Evolutionary conservation across 225 moss, liverwort and hornwort species (phyloP).

Genomic region (Physcomitrellopsis africana): DNA sequence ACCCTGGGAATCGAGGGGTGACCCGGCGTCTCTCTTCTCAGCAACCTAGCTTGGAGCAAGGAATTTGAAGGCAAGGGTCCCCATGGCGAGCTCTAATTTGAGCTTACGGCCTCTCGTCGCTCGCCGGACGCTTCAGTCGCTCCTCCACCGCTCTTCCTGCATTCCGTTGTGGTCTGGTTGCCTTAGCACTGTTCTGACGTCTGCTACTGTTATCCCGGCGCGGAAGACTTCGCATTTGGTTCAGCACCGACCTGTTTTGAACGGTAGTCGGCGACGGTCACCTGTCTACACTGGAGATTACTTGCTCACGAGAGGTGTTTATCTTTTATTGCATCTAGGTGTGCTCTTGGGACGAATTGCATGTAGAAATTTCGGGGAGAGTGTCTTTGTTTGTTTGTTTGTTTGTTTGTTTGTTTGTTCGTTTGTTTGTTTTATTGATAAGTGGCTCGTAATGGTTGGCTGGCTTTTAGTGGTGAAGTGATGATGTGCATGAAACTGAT

Average conservation of each 20-base stretch:
- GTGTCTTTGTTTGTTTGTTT: not conserved
- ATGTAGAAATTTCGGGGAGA: not conserved
- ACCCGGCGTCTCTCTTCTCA: not conserved
- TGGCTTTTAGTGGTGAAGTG: not conserved
- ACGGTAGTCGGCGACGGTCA: not conserved
- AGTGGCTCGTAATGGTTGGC: not conserved
- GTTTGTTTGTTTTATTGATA: not conserved
- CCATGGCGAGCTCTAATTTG: conserved; percentile 16
- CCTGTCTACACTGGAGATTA: not conserved
- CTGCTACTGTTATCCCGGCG: not conserved
- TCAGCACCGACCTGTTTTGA: not conserved
- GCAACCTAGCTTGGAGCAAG: not conserved
- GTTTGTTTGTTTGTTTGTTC: too few species aligned
- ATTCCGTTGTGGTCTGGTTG: not conserved
- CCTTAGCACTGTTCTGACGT: not conserved
- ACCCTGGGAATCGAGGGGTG: too few species aligned
- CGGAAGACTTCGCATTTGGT: conserved; percentile 7
- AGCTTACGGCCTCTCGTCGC: not conserved
- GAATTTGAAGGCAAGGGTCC: not conserved
- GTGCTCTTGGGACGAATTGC: not conserved
- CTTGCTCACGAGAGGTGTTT: conserved; percentile 7
- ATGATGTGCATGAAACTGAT: not conserved
- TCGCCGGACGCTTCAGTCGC: conserved; percentile 14
- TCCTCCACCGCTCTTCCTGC: not conserved
- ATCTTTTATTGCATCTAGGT: not conserved